These are phyloP conservation scores for Artemisia annua DNA, from an alignment of 129 eudicot species.

Conservation along the genomic window DNA sequence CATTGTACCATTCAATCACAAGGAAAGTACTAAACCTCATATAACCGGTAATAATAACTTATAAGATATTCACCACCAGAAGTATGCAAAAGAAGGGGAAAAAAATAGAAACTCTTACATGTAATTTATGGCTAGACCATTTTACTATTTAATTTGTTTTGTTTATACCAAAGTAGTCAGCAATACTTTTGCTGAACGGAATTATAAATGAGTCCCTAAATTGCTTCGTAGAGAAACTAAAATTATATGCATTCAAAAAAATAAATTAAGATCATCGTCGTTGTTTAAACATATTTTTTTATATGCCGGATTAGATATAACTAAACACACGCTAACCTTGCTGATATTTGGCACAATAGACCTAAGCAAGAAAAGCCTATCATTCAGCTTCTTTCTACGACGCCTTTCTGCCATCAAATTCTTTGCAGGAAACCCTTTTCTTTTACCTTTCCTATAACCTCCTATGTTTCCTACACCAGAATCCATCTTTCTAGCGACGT, in stretches of 20 bases:
- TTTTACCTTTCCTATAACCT: conserved; percentile 31
- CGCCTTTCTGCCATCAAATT: conserved; percentile 86
- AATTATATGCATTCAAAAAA: too few species aligned
- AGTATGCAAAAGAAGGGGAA: conserved; percentile 12
- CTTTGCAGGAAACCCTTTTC: conserved; percentile 78
- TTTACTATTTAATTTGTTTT: not conserved
- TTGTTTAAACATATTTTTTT: not conserved
- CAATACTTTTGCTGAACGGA: too few species aligned
- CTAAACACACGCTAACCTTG: conserved; percentile 44
- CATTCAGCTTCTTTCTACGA: conserved; percentile 82
- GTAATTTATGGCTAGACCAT: not conserved
- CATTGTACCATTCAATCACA: conserved; percentile 15
- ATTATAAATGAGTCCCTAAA: too few species aligned
- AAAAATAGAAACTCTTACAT: not conserved
- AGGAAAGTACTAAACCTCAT: not conserved
- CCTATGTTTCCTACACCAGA: conserved; percentile 19
- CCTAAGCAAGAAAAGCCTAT: conserved; percentile 73
- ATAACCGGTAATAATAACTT: not conserved
- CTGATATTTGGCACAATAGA: conserved; percentile 85
- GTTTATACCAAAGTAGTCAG: too few species aligned
- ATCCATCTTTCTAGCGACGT: conserved; percentile 26
- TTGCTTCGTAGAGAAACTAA: too few species aligned
- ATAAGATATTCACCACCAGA: conserved; percentile 29
- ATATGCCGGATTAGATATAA: not conserved
- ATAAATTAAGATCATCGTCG: too few species aligned